Evolutionary conservation across 2,329 filamentous ascomycete genomes (phyloP).

Genomic region (Cytospora mali): DNA sequence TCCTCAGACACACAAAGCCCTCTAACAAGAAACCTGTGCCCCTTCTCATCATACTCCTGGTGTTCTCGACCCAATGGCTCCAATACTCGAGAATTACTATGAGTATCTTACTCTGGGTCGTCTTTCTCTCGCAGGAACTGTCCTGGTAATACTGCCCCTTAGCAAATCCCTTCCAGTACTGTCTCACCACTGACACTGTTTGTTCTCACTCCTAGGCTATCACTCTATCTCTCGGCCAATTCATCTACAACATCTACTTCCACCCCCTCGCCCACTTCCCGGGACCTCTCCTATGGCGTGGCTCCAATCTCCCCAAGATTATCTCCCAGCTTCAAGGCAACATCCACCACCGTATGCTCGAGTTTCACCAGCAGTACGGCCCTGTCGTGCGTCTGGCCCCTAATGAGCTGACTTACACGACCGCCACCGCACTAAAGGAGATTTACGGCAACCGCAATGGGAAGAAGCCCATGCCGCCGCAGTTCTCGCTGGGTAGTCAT

Average conservation of each 20-base stretch:
- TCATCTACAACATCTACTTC: constrained; percentile 28
- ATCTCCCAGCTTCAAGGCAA: constrained; percentile 24
- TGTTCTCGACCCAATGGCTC: constrained; percentile 1
- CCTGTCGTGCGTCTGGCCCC: constrained; percentile 29
- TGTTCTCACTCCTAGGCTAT: neutral
- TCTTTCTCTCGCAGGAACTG: neutral
- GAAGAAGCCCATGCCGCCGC: constrained; percentile 26
- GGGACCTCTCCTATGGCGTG: constrained; percentile 24
- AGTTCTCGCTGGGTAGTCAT: constrained; percentile 23
- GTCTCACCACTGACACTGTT: neutral
- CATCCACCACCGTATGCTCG: constrained; percentile 25
- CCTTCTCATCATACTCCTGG: too few species aligned
- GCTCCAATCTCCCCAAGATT: constrained; percentile 28
- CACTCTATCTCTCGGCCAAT: constrained; percentile 4
- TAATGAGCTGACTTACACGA: constrained; percentile 25
- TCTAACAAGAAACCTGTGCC: neutral
- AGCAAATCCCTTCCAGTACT: too few species aligned
- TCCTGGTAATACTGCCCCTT: neutral
- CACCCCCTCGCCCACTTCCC: constrained; percentile 26
- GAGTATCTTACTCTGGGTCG: constrained; percentile 4
- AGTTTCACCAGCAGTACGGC: constrained; percentile 26
- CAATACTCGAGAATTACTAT: constrained; percentile 3
- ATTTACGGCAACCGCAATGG: constrained; percentile 26
- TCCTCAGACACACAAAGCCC: neutral
- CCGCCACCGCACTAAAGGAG: constrained; percentile 20